These are phyloP conservation scores for Candida sp. DNA, from an alignment of 1,139 yeast species.

Conservation along the genomic window DNA sequence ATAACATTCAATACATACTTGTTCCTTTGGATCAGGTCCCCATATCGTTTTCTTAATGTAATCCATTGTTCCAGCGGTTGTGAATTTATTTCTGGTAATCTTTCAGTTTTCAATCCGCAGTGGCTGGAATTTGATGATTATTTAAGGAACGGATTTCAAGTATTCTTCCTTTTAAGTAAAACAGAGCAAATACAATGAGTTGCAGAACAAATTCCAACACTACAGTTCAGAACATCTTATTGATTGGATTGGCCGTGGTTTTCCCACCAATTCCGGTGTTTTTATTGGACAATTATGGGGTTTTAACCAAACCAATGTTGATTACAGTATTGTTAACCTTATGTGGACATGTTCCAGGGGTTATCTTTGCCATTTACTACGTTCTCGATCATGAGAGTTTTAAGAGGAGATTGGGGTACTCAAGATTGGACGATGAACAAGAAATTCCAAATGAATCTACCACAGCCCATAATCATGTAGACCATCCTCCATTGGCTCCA, in stretches of 20 bases:
- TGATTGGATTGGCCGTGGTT: slow-evolving; percentile 29
- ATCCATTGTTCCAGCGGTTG: slow-evolving; percentile 44
- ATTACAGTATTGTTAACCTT: slow-evolving; percentile 33
- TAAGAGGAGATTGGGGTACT: slow-evolving; percentile 17
- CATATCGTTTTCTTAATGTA: slow-evolving; percentile 78
- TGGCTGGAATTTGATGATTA: not conserved
- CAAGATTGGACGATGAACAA: slow-evolving; percentile 19
- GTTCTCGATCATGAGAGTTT: slow-evolving; percentile 18
- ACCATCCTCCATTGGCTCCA: slow-evolving; percentile 2
- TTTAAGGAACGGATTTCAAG: not conserved
- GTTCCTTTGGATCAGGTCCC: slow-evolving; percentile 97
- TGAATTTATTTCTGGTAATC: no score
- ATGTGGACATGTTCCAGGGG: slow-evolving; percentile 38
- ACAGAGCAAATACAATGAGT: not conserved
- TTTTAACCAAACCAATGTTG: slow-evolving; percentile 33
- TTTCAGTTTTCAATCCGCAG: not conserved
- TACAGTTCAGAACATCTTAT: slow-evolving; percentile 17
- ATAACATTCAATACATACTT: slow-evolving; percentile 34
- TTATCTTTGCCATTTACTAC: slow-evolving; percentile 31
- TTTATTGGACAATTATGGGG: slow-evolving; percentile 22
- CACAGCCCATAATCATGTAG: slow-evolving; percentile 2
- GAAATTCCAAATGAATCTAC: slow-evolving; percentile 1
- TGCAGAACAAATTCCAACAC: slow-evolving; percentile 2
- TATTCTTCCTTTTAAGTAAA: not conserved
- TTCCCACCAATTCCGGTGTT: slow-evolving; percentile 41